phyloP scores from a whole-genome alignment of 805 yeast genomes.

The Hanseniaspora lachancei region DNA sequence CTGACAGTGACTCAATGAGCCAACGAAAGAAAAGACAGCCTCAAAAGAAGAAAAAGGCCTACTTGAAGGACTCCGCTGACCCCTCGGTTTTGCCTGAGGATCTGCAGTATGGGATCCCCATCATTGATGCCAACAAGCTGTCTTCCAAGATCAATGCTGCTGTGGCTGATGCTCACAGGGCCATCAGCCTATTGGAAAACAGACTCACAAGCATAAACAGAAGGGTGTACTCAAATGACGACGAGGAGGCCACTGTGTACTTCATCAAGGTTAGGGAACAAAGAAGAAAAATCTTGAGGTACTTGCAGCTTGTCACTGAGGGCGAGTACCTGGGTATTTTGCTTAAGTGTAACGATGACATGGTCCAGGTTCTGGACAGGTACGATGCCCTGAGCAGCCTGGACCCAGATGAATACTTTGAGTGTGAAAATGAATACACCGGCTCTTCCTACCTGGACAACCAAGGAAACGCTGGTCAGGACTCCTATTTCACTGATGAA shows the following conservation, averaged over 20 bases:
- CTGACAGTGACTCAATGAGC: not conserved
- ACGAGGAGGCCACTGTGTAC: constrained; percentile 43
- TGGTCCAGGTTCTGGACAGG: constrained; percentile 56
- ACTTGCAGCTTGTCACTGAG: constrained; percentile 68
- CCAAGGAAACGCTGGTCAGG: constrained; percentile 12
- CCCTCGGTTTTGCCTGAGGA: constrained; percentile 28
- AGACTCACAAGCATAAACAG: constrained; percentile 34
- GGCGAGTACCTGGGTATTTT: constrained; percentile 83
- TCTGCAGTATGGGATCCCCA: constrained; percentile 43
- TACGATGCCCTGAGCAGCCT: constrained; percentile 46
- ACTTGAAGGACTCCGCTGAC: constrained; percentile 40
- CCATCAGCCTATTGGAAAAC: constrained; percentile 59
- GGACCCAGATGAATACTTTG: constrained; percentile 32
- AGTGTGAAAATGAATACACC: constrained; percentile 21
- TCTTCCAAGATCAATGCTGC: constrained; percentile 55
- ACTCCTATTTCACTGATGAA: constrained; percentile 15
- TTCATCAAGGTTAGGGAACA: constrained; percentile 65
- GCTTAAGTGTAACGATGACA: constrained; percentile 79
- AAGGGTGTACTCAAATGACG: constrained; percentile 49
- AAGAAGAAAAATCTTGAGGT: constrained; percentile 66
- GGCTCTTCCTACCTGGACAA: constrained; percentile 17
- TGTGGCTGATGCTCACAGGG: constrained; percentile 63
- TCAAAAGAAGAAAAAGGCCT: not conserved
- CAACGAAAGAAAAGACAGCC: not conserved
- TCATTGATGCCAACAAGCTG: constrained; percentile 49